Percentiles rank a stretch among this genome's conserved stretches.
phyloP scores from a whole-genome alignment of 2,329 filamentous ascomycete species.

The Arthrinium phaeospermum region DNA sequence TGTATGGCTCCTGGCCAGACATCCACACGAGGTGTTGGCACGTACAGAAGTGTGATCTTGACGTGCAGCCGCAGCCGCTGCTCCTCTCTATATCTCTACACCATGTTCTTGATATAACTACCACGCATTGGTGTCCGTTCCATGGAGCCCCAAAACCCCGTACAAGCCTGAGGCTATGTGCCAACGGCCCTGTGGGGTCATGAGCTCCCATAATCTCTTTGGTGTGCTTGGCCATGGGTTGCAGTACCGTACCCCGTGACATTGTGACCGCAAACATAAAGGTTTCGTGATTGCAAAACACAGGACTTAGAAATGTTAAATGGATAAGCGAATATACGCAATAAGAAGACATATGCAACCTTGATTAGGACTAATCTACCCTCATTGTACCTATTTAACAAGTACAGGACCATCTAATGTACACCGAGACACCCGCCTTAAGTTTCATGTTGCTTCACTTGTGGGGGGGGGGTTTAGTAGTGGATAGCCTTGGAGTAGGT shows the following conservation, averaged over 20 bases:
- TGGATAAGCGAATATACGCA: background rate
- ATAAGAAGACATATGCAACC: constrained; percentile 16
- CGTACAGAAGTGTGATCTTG: background rate
- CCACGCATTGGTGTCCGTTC: no score
- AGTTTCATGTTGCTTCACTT: constrained; percentile 9
- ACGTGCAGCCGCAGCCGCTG: no score
- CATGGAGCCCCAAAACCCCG: no score
- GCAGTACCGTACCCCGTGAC: no score
- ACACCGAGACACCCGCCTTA: constrained; percentile 27
- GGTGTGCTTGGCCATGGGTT: no score
- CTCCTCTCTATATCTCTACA: background rate
- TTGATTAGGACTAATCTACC: constrained; percentile 13
- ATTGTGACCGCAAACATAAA: background rate
- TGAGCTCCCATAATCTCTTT: background rate
- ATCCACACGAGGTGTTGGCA: background rate
- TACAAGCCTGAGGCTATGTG: no score
- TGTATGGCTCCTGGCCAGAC: background rate
- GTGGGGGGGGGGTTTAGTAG: constrained; percentile 62
- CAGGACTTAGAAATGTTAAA: background rate
- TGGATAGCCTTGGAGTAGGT: constrained; percentile 96
- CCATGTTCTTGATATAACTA: background rate
- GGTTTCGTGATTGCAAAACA: background rate
- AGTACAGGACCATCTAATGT: constrained; percentile 28
- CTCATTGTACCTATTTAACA: constrained; percentile 14
- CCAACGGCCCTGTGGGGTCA: background rate